These are phyloP conservation scores for Chlorella sp. DNA, from an alignment of 139 green algal genomes.

Conservation along the genomic window DNA sequence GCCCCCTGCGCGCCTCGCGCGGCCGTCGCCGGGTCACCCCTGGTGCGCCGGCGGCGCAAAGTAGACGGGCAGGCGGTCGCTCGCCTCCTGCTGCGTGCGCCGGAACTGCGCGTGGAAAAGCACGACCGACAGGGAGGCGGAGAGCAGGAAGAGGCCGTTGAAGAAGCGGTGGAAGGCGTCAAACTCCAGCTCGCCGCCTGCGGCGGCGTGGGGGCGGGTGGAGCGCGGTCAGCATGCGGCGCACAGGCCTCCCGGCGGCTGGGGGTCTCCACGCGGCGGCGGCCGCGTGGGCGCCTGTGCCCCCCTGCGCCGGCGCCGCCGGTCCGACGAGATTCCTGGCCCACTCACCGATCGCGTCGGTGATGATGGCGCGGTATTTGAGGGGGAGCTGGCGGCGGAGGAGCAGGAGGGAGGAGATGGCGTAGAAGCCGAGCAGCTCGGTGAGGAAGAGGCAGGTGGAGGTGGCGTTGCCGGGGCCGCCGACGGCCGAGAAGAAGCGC, in stretches of 20 bases:
- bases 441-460: conserved; percentile 75
- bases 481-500: conserved; percentile 65
- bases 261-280: no score
- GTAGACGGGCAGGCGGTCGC: conserved; percentile 26
- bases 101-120: conserved; percentile 45
- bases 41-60: conserved; percentile 2
- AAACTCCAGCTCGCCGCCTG: conserved; percentile 83
- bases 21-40: no score
- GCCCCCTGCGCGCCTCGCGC: no score
- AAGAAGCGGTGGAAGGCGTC: conserved; percentile 76
- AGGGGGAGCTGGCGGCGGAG: conserved; percentile 78
- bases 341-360: conserved; percentile 69
- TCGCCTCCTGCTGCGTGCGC: conserved; percentile 19
- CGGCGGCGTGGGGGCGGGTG: no score
- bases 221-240: no score
- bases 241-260: no score
- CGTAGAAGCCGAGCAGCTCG: conserved; percentile 82
- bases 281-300: no score
- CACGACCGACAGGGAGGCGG: conserved; percentile 27
- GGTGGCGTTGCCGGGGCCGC: conserved; percentile 43
- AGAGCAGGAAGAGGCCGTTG: conserved; percentile 39
- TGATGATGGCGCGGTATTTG: conserved; percentile 65
- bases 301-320: no score
- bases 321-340: no score
- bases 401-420: conserved; percentile 82